phyloP scores from a whole-genome alignment of 75 land plant species.

The Pinus taeda region DNA sequence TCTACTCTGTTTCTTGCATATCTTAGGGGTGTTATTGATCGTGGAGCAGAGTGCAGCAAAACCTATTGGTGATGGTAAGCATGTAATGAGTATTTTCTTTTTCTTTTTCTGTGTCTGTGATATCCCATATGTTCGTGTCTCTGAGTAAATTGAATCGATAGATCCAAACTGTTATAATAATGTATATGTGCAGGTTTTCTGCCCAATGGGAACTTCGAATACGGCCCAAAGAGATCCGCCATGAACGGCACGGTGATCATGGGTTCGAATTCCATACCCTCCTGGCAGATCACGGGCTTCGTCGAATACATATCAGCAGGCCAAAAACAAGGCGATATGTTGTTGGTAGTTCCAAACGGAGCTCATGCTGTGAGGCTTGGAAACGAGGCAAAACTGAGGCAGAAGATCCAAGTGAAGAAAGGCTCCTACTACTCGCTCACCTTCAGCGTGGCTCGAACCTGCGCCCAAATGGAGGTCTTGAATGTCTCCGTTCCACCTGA shows the following conservation, averaged over 20 bases:
- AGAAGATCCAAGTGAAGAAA: conserved; percentile 17
- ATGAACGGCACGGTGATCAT: conserved; percentile 46
- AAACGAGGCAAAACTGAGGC: conserved; percentile 60
- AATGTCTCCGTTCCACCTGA: conserved; percentile 51
- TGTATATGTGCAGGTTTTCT: conserved; percentile 16
- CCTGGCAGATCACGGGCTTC: conserved; percentile 50
- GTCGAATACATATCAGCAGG: conserved; percentile 65
- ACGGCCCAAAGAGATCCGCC: conserved; percentile 27
- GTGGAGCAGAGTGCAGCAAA: background rate
- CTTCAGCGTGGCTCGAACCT: conserved; percentile 56
- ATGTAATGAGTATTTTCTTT: background rate
- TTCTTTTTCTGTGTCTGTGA: too few species aligned
- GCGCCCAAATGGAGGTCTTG: conserved; percentile 52
- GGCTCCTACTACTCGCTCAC: conserved; percentile 50
- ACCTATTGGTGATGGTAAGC: conserved; percentile 5
- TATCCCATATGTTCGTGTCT: background rate
- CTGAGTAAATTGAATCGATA: background rate
- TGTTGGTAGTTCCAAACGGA: conserved; percentile 54
- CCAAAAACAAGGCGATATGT: conserved; percentile 70
- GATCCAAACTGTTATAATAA: background rate
- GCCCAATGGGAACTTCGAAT: conserved; percentile 30
- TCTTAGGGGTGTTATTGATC: background rate
- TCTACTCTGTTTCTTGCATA: background rate
- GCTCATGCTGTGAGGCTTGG: conserved; percentile 57
- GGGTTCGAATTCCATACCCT: conserved; percentile 32